Evolutionary conservation across 345 rosid species (phyloP).

Genomic region (Geranium brycei): DNA sequence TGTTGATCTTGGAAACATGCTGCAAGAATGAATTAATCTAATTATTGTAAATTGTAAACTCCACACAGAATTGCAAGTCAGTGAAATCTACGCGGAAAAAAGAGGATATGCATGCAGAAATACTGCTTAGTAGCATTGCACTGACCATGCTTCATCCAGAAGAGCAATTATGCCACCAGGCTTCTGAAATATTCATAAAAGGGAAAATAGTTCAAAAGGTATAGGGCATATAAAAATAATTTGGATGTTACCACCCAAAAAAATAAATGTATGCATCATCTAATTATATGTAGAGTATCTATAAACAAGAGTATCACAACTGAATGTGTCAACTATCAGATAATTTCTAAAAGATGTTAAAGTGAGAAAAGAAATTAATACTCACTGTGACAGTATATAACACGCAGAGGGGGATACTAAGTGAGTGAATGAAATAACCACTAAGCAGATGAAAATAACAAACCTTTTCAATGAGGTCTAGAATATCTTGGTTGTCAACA

Average conservation of each 20-base stretch:
- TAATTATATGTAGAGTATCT: not conserved
- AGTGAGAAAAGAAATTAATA: too few relatives aligned
- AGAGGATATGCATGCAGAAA: not conserved
- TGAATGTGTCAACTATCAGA: not conserved
- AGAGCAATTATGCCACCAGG: constrained; percentile 99
- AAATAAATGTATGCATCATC: not conserved
- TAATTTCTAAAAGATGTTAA: too few relatives aligned
- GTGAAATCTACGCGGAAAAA: not conserved
- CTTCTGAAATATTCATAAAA: constrained; percentile 37
- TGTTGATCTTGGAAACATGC: constrained; percentile 98
- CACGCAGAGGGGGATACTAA: not conserved
- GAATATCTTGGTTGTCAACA: constrained; percentile 82
- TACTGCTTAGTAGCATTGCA: constrained; percentile 3
- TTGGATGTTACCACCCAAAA: not conserved
- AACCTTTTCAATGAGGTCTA: constrained; percentile 98
- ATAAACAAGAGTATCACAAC: not conserved
- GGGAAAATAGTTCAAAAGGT: not conserved
- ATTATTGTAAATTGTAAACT: not conserved
- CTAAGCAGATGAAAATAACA: constrained; percentile 13
- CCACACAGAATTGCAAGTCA: not conserved
- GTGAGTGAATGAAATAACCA: not conserved
- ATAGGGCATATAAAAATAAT: not conserved
- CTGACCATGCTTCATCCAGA: constrained; percentile 99
- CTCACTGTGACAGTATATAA: too few relatives aligned
- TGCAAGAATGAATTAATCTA: constrained; percentile 21